Conservation (phyloP, 805 yeast genomes). For the Ogataea methanolica region DNA sequence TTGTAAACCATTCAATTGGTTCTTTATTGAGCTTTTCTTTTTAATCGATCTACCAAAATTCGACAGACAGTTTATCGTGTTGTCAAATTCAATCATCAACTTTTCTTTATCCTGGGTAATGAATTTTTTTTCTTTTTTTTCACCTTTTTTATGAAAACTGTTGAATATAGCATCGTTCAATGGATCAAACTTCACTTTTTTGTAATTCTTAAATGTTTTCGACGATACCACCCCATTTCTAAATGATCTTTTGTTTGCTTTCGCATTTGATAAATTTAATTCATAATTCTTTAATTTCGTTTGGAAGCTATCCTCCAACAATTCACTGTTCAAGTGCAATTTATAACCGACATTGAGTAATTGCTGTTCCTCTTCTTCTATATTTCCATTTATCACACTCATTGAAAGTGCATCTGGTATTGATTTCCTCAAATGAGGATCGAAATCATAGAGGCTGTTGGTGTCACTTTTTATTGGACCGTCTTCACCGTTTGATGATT, state of each 20-base stretch:
- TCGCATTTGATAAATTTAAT: conserved; percentile 6
- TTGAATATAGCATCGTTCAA: conserved; percentile 41
- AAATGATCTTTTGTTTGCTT: background rate
- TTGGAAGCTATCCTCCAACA: conserved; percentile 6
- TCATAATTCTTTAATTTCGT: conserved; percentile 10
- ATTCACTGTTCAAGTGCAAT: conserved; percentile 13
- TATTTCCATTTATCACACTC: conserved; percentile 9
- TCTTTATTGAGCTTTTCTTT: conserved; percentile 5
- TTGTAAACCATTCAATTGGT: conserved; percentile 1
- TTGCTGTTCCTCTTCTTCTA: background rate
- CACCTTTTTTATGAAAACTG: conserved; percentile 54
- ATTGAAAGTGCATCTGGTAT: conserved; percentile 25
- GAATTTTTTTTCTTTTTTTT: conserved; percentile 61
- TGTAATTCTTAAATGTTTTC: background rate
- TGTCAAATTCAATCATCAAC: conserved; percentile 53
- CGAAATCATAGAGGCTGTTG: conserved; percentile 32
- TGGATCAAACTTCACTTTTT: conserved; percentile 32
- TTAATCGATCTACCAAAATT: conserved; percentile 26
- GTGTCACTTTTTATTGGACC: conserved; percentile 1
- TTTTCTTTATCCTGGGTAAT: conserved; percentile 48
- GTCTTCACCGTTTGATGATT: conserved; percentile 4
- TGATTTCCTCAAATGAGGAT: conserved; percentile 18
- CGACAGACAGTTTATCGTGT: conserved; percentile 40
- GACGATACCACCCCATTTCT: too few species aligned
- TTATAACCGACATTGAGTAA: conserved; percentile 1